Evolutionary conservation across 164 flowering plant genomes (phyloP), one percentile per base, ranked within the genome.

Genomic region (Cinnamomum chago): DNA sequence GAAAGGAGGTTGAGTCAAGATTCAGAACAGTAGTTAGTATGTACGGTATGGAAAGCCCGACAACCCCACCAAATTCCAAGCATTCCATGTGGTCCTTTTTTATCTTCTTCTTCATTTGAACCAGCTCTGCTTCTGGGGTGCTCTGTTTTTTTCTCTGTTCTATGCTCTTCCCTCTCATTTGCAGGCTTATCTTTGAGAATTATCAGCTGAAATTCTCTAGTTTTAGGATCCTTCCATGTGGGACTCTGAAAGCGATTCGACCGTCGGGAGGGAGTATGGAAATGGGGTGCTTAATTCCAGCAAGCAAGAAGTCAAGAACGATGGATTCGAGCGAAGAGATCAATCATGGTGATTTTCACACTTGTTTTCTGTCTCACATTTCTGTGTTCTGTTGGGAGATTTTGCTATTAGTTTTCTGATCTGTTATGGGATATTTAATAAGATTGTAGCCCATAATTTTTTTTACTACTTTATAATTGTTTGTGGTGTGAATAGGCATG

Each of bases 291-390:
- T 85, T 4, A 76, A 81, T 71, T 84, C 91, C 2, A 85, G 70
- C 83, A 95, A 89, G 74, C 93, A 86, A 28, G 87, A 89, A 3
- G 84, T 92, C 78, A 85, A 86, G 80, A 91, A 89, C 20, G 90
- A 92, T 75, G 97, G 98, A 2, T 95, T 95, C 79, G 95, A 91
- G 84, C 88, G 86, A 67, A 88, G 91, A 81, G 99, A 88, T 73
- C 90, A 87, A 35, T 88, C 95, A 64, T 95, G 98, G 99, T 93
- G 88, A 72, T 67, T 58, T 67, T 65, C 0, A 58, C 18, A 1
- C 10, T 0, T 50, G 27, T 58, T 55, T 14, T 20, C 60, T 55
- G n/a, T 20, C 18, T 20, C 23, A 15, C 23, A 15, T 14, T 55
- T 20, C n/a, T 15, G 2, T 20, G n/a, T 55, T 60, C 22, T 30